Evolutionary conservation across 805 yeast species (phyloP), one percentile per base, ranked within the genome.

Genomic region (Priceomyces melissophilus): DNA sequence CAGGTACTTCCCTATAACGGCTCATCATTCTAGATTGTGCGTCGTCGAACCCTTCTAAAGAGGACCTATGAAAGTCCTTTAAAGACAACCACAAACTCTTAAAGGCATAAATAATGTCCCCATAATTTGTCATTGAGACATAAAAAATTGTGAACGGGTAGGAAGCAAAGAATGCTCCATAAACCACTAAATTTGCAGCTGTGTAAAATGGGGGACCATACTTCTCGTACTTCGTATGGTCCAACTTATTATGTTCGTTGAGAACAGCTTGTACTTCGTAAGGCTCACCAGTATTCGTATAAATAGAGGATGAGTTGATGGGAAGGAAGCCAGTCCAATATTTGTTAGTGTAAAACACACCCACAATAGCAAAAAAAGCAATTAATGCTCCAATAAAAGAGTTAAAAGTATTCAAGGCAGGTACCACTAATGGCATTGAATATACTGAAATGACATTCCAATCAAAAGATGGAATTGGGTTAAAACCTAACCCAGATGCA

Each of bases 391-490:
- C 65, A 37, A 48, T 15, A 35, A 42, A 46, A 13, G 17, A 39
- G 36, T 46, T 49, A 26, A 48, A 41, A 1, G 47, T 40, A 12
- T 43, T 35, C 47, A 57, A 73, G 38, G 69, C 66, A 17, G 84
- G 84, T 11, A 65, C 41, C 9, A 69, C 49, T 55, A 79, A 62
- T 1, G 66, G 52, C 14, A 82, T 76, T 12, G 81, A 81, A 6
- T 50, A 37, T 26, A 49, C 51, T 26, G 55, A 48, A 8, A 68
- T 47, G 20, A 68, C 55, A 57, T 75, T 76, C 58, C 81, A 77
- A 37, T 79, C 84, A 53, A 78, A 69, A 1, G 78, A 65, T 7
- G 82, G 56, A 34, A 75, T 50, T 10, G 82, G 82, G 52, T 77
- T 78, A 34, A 77, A 43, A 8, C 82, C 83, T 20, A 78, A 44